A percentile compares a stretch with the other conserved stretches of the same genome.
These are phyloP conservation scores for Huiozyma sinensis DNA, from an alignment of 805 yeast species.

Conservation along the genomic window DNA sequence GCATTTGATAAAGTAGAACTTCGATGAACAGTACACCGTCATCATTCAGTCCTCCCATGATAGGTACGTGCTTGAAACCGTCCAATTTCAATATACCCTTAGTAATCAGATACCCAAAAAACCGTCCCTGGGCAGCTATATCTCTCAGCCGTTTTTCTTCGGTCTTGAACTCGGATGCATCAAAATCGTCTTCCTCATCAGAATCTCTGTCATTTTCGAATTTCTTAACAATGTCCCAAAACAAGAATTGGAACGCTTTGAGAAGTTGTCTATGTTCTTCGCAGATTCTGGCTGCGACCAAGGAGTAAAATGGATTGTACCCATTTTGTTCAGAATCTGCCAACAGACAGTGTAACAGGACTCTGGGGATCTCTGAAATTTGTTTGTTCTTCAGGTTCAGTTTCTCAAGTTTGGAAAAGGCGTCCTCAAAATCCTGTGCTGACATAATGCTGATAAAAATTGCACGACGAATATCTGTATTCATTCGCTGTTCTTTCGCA, in stretches of 20 bases:
- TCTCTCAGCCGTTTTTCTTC: conserved; percentile 50
- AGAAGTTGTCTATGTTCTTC: conserved; percentile 54
- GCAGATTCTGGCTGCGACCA: conserved; percentile 68
- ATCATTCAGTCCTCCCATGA: conserved; percentile 49
- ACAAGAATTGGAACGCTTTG: conserved; percentile 76
- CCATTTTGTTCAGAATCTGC: conserved; percentile 47
- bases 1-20: conserved; percentile 54
- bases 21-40: conserved; percentile 66
- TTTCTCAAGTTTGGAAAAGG: conserved; percentile 72
- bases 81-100: conserved; percentile 69
- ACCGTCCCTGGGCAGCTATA: conserved; percentile 63
- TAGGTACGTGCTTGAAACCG: conserved; percentile 60
- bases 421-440: conserved; percentile 84
- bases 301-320: conserved; percentile 83
- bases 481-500: conserved; percentile 83
- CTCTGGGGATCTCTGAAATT: conserved; percentile 77
- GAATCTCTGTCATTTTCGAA: conserved; percentile 45
- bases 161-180: conserved; percentile 25
- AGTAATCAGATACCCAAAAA: conserved; percentile 66
- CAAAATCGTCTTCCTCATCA: conserved; percentile 23
- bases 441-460: conserved; percentile 92
- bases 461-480: conserved; percentile 90
- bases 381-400: conserved; percentile 68
- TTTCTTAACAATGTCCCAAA: conserved; percentile 79
- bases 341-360: conserved; percentile 75